A percentile compares a stretch with the other conserved stretches of the same genome.
Conservation (phyloP, 352 stramenopile genomes). For the Phytophthora fragariae region DNA sequence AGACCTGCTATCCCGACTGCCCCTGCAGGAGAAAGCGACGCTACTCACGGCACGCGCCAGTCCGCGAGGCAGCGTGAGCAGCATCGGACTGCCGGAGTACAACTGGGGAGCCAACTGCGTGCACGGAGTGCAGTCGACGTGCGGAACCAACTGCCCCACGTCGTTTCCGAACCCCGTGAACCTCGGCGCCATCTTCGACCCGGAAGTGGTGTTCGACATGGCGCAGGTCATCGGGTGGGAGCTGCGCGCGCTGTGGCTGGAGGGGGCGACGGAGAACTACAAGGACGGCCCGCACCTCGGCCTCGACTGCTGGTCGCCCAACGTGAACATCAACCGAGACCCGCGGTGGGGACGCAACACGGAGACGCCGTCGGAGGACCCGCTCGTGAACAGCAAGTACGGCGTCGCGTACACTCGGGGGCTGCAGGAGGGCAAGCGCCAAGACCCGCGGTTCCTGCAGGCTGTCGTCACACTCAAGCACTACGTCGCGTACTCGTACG, state of each 20-base stretch:
- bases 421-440: constrained; percentile 78
- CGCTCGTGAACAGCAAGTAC: constrained; percentile 92
- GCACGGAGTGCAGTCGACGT: constrained; percentile 92
- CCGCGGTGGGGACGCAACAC: constrained; percentile 94
- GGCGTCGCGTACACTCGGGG: constrained; percentile 90
- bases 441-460: constrained; percentile 71
- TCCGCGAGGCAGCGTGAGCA: constrained; percentile 76
- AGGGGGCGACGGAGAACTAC: constrained; percentile 81
- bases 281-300: constrained; percentile 68
- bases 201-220: constrained; percentile 78
- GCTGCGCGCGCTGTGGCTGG: constrained; percentile 79
- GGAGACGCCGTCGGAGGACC: constrained; percentile 95
- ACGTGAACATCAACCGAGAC: constrained; percentile 96
- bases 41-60: constrained; percentile 77
- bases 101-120: constrained; percentile 95
- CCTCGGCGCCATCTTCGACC: constrained; percentile 91
- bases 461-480: constrained; percentile 95
- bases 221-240: constrained; percentile 89
- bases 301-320: constrained; percentile 94
- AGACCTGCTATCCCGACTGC: constrained; percentile 77
- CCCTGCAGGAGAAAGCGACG: constrained; percentile 74
- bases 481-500: constrained; percentile 93
- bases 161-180: constrained; percentile 93
- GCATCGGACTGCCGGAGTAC: constrained; percentile 89
- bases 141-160: constrained; percentile 80